Percentiles rank a stretch among this genome's conserved stretches.
Evolutionary conservation across 1,139 yeast species (phyloP).

Genomic region (Scheffersomyces insectosa): DNA sequence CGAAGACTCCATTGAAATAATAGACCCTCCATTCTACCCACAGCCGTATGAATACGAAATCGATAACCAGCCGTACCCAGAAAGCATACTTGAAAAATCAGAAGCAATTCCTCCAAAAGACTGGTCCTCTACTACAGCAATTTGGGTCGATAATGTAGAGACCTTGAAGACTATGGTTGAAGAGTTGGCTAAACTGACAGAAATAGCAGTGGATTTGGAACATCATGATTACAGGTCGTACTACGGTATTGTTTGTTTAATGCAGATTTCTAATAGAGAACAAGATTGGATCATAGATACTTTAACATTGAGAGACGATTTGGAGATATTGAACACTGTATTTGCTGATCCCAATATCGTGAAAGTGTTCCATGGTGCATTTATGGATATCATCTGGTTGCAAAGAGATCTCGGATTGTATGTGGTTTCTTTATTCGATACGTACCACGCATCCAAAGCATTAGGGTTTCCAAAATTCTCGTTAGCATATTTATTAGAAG

Average conservation of each 20-base stretch:
- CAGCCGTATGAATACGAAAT: constrained; percentile 89
- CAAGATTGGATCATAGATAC: constrained; percentile 86
- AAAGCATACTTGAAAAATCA: constrained; percentile 41
- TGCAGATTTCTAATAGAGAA: constrained; percentile 88
- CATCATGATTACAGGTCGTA: constrained; percentile 93
- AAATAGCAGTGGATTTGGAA: constrained; percentile 93
- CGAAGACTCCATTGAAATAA: constrained; percentile 37
- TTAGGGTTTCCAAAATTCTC: constrained; percentile 81
- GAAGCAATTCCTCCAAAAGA: constrained; percentile 60
- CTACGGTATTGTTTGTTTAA: constrained; percentile 85
- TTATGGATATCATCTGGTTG: constrained; percentile 95
- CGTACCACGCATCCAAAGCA: constrained; percentile 82
- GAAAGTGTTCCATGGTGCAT: constrained; percentile 95
- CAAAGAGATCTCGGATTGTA: constrained; percentile 95
- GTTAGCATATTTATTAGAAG: constrained; percentile 79
- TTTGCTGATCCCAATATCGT: constrained; percentile 79
- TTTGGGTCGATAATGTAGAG: constrained; percentile 69
- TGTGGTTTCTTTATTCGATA: constrained; percentile 87
- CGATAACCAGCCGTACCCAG: constrained; percentile 68
- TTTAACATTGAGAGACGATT: constrained; percentile 68
- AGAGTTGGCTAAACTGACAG: constrained; percentile 51
- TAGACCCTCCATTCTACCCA: constrained; percentile 60
- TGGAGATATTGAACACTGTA: constrained; percentile 65
- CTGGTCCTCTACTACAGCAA: constrained; percentile 66
- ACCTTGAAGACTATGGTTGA: constrained; percentile 55